Percentiles rank a stretch among this genome's conserved stretches.
Evolutionary conservation across 1,284 basidiomycete genomes (phyloP).

Genomic region (Cutaneotrichosporon sp.): DNA sequence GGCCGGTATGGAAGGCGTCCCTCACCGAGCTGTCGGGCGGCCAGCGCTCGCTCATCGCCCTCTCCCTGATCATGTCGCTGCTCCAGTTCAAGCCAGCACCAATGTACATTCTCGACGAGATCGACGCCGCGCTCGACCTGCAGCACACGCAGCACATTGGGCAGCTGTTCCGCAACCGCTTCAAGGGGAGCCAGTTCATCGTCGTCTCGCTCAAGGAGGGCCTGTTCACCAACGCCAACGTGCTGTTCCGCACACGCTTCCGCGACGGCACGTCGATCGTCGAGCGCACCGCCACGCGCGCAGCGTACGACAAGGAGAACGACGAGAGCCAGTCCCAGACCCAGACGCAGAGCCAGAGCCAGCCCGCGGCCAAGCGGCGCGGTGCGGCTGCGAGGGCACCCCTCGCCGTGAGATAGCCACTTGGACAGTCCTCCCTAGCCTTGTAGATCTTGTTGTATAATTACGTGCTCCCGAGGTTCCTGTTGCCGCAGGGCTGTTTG

Average conservation of each 20-base stretch:
- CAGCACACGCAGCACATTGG: slow-evolving; percentile 98
- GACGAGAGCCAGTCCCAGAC: slow-evolving; percentile 8
- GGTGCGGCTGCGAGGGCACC: background rate
- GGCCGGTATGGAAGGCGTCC: slow-evolving; percentile 95
- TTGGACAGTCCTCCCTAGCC: background rate
- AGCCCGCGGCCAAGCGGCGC: background rate
- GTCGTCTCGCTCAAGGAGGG: slow-evolving; percentile 98
- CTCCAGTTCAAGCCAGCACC: slow-evolving; percentile 99
- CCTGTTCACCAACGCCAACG: slow-evolving; percentile 96
- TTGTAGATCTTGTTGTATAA: slow-evolving; percentile 2
- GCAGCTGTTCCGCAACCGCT: slow-evolving; percentile 92
- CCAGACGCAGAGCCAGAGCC: background rate
- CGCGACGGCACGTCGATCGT: slow-evolving; percentile 89
- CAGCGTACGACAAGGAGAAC: slow-evolving; percentile 16
- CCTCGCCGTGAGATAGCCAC: background rate
- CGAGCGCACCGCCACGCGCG: slow-evolving; percentile 57
- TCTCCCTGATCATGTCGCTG: slow-evolving; percentile 96
- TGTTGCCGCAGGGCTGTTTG: too few relatives aligned
- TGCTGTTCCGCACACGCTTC: slow-evolving; percentile 89
- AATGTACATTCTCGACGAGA: slow-evolving; percentile 99
- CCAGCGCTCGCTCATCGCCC: slow-evolving; percentile 93
- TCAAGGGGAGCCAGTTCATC: slow-evolving; percentile 93
- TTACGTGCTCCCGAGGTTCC: too few relatives aligned
- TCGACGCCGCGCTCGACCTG: slow-evolving; percentile 93
- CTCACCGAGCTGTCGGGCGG: slow-evolving; percentile 96